Evolutionary conservation across 2,329 filamentous ascomycete species (phyloP).

Genomic region (Alternaria metachromatica): DNA sequence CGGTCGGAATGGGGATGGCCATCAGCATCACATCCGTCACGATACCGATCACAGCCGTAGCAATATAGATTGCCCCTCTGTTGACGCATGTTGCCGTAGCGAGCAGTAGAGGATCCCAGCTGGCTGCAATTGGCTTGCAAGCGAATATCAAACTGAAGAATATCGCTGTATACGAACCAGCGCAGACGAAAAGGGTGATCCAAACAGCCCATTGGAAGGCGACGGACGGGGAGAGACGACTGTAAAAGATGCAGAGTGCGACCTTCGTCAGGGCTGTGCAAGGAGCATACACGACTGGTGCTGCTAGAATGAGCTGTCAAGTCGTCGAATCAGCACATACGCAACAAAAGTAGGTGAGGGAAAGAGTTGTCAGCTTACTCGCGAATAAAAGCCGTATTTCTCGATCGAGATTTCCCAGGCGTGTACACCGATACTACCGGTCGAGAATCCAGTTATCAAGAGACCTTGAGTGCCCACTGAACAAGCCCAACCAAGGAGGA

Average conservation of each 20-base stretch:
- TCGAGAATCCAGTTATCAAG: conserved; percentile 13
- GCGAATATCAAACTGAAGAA: conserved; percentile 33
- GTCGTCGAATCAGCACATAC: background rate
- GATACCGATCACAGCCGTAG: conserved; percentile 26
- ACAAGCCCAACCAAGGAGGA: conserved; percentile 16
- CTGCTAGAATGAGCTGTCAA: conserved; percentile 20
- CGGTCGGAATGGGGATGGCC: conserved; percentile 23
- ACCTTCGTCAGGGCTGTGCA: conserved; percentile 24
- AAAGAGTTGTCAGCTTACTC: conserved; percentile 3
- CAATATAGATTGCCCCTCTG: conserved; percentile 29
- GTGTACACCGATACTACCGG: conserved; percentile 23
- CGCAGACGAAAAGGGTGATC: conserved; percentile 21
- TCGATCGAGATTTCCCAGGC: conserved; percentile 31
- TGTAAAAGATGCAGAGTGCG: conserved; percentile 28
- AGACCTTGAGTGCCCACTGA: conserved; percentile 14
- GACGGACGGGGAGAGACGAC: conserved; percentile 15
- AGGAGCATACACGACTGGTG: conserved; percentile 20
- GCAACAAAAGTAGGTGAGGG: background rate
- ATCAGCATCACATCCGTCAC: conserved; percentile 28
- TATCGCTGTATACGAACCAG: conserved; percentile 25
- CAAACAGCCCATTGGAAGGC: conserved; percentile 20
- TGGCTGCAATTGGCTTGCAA: conserved; percentile 27
- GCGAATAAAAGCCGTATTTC: conserved; percentile 19
- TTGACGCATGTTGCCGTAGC: conserved; percentile 22
- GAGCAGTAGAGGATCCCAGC: conserved; percentile 25